These are phyloP conservation scores for Clonostachys byssicola DNA, from an alignment of 2,329 filamentous ascomycete genomes.

Conservation along the genomic window DNA sequence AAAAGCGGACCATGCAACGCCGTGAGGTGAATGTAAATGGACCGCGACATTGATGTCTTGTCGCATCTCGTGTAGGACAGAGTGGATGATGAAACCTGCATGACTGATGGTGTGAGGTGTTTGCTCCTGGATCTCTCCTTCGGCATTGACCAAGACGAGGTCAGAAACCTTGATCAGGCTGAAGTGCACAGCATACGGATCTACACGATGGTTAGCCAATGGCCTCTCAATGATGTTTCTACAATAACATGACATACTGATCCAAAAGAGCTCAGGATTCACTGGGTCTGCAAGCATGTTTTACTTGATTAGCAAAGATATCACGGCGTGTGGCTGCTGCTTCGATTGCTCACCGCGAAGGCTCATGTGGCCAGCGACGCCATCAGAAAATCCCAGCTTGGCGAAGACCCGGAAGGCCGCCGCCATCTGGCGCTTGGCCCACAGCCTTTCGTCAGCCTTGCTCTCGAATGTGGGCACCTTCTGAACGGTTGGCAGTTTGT, in stretches of 20 bases:
- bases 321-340: background rate
- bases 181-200: conserved; percentile 64
- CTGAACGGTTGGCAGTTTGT: background rate
- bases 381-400: conserved; percentile 31
- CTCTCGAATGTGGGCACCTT: background rate
- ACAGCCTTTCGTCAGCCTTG: conserved; percentile 6
- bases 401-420: conserved; percentile 35
- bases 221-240: too few species aligned
- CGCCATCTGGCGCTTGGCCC: conserved; percentile 23
- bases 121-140: conserved; percentile 57
- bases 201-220: background rate
- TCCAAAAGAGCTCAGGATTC: conserved; percentile 15
- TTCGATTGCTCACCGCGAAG: conserved; percentile 6
- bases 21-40: conserved; percentile 60
- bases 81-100: conserved; percentile 66
- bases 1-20: conserved; percentile 65
- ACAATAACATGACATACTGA: conserved; percentile 6
- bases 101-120: conserved; percentile 58
- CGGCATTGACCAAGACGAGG: conserved; percentile 59
- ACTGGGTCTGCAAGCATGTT: conserved; percentile 8
- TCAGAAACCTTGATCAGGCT: conserved; percentile 60
- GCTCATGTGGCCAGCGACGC: conserved; percentile 34
- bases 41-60: conserved; percentile 63
- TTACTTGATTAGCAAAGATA: background rate
- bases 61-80: conserved; percentile 60